Conservation (phyloP, 345 rosid genomes). For the Rhizophora mangle region DNA sequence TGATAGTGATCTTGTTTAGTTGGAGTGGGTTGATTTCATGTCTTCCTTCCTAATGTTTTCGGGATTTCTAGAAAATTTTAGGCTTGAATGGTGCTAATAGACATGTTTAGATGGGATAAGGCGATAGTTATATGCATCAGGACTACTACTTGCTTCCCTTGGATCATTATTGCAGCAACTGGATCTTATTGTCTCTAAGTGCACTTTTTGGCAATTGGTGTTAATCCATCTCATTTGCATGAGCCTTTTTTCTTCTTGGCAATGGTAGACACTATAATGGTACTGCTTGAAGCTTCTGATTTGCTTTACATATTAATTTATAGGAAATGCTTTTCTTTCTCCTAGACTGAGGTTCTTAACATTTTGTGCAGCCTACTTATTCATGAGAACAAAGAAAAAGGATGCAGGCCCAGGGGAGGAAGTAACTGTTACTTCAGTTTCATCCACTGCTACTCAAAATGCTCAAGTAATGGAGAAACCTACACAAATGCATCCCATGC, state of each 20-base stretch:
- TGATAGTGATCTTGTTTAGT: not conserved
- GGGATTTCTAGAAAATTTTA: too few relatives aligned
- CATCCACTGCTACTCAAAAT: slow-evolving; percentile 21
- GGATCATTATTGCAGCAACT: too few relatives aligned
- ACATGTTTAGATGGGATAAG: too few relatives aligned
- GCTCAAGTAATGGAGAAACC: slow-evolving; percentile 32
- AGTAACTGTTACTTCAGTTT: slow-evolving; percentile 30
- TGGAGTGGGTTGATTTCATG: slow-evolving; percentile 3
- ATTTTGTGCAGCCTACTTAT: slow-evolving; percentile 27
- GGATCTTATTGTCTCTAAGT: too few relatives aligned
- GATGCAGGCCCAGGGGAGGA: slow-evolving; percentile 44
- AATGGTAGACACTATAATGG: too few relatives aligned
- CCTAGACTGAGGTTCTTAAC: slow-evolving; percentile 9
- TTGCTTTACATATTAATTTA: slow-evolving; percentile 7
- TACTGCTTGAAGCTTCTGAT: not conserved
- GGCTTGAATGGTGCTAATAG: too few relatives aligned
- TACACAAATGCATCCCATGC: slow-evolving; percentile 26
- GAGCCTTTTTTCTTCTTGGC: too few relatives aligned
- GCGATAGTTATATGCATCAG: too few relatives aligned
- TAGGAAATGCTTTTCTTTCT: slow-evolving; percentile 11
- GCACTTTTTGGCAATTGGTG: too few relatives aligned
- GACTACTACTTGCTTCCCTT: too few relatives aligned
- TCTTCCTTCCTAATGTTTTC: not conserved
- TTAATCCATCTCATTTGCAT: too few relatives aligned
- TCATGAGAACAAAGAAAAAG: slow-evolving; percentile 43